Base-by-base conservation (phyloP, 2,329 filamentous ascomycete genomes). In the Xenoacremonium recifei region DNA sequence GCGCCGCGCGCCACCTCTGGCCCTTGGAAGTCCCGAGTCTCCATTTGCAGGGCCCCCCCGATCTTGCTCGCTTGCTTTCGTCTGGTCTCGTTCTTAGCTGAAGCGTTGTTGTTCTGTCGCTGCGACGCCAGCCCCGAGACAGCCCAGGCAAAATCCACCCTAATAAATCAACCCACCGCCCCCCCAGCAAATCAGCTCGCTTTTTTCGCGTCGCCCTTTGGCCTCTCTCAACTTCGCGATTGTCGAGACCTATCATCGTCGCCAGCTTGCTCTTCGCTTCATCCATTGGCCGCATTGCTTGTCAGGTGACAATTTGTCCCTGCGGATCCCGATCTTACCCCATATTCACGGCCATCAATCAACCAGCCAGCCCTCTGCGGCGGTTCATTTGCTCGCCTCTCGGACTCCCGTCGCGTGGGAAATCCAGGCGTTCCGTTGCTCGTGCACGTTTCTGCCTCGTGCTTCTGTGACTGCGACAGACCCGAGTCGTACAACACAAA, bases 221-320 rank as follows among this genome's bases (percentile, higher is more conserved):
- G 54, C 58, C 47, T 53, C 50, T 53, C 54, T 64, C 59, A 56
- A 63, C 62, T 58, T 64, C 62, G 63, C 68, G 55, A 68, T 63
- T 61, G 59, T 57, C 54, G 56, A 70, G 59, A 69, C 75, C 76
- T 79, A 77, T 79, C 73, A 77, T 61, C 63, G 63, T 68, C 66
- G 58, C 59, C 58, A 73, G 57, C 66, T 54, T 64, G 61, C 47
- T 48, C 57, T 53, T 73, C 62, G 60, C 51, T 54, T 39, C 63
- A 63, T 63, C 57, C 57, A 79, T 79, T 79, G 76, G 75, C 56
- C 62, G 50, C 60, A 45, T 45, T 44, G 46, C 43, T 54, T 53
- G 67, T 78, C 76, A 77, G 74, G 73, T 79, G 76, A 79, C 76
- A 53, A 49, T 39, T 49, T 48, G 45, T 55, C 50, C 45, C 61